Conservation (phyloP, 441 rosid genomes). For the Mallotus repandus region DNA sequence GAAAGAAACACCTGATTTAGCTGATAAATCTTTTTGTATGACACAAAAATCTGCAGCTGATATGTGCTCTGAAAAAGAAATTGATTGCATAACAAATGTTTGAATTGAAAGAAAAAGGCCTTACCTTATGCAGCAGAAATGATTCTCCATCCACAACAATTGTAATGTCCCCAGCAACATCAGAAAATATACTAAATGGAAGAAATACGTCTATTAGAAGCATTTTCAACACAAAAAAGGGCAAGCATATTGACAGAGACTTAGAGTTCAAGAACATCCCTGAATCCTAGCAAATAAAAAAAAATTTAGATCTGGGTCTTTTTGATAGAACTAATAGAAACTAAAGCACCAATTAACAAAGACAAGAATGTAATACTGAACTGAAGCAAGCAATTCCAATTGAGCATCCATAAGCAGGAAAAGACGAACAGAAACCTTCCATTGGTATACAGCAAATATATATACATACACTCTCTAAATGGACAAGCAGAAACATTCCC, state of each 20-base stretch:
- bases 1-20: neutral
- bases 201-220: constrained; percentile 3
- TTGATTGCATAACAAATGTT: neutral
- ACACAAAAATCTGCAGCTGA: neutral
- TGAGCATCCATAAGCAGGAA: neutral
- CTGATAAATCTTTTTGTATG: no score
- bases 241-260: neutral
- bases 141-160: constrained; percentile 71
- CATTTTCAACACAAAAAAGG: constrained; percentile 3
- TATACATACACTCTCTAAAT: neutral
- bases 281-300: neutral
- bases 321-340: neutral
- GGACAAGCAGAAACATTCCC: neutral
- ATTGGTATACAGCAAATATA: neutral
- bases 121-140: constrained; percentile 86
- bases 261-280: neutral
- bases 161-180: constrained; percentile 83
- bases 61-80: neutral
- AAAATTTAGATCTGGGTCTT: constrained; percentile 1
- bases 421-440: neutral
- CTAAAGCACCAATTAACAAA: neutral
- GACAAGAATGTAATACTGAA: neutral
- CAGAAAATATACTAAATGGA: constrained; percentile 68
- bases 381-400: neutral
- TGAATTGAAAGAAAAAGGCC: constrained; percentile 8